Base-by-base conservation (phyloP, 345 rosid genomes). In the Hibiscus tridactylites region DNA sequence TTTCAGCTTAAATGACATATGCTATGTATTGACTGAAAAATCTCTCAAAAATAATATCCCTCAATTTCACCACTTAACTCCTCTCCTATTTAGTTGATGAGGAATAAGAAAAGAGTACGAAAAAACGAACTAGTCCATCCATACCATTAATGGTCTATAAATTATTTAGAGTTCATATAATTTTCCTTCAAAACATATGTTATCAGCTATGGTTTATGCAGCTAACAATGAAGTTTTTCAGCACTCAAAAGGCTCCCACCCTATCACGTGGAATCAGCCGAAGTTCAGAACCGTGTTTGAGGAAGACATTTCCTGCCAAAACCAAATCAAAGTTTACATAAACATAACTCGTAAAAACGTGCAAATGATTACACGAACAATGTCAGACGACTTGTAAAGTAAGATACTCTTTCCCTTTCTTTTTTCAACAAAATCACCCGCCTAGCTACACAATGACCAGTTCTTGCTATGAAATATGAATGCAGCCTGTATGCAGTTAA, bases 211-310 rank as follows among this genome's bases (percentile, higher is more conserved):
- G 71, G 56, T 50, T 56, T 67, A 16, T 13, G 4, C 57, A 50
- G 71, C 28, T 50, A 16, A 50, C 16, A 68, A 68, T 31, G 46
- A 54, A 17, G 33, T 35, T 33, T 11, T 56, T 21, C 49, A 61
- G 17, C 68, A 70, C 19, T 61, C 70, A 74, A 12, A 12, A 79
- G 72, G 87, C 82, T 82, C 99, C 99, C 65, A 95, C 99, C 74
- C 97, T 83, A 65, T 95, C 99, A 2, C 99, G 96, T 21, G 99
- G 99, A 61, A 95, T 95, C 68, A 95, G 85, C 24, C 97, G 93
- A 33, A 95, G 91, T 58, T 92, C 97, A 3, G 97, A 90, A 1
- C 99, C 97, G 80, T 95, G 99, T 78, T 92, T 95, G 75, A 95
- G 87, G 77, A 95, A 95, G 77, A 95, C 97, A 75, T 92, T 95